Percentiles rank a stretch among this genome's conserved stretches.
Evolutionary conservation across 2,329 filamentous ascomycete genomes (phyloP).

Genomic region (Sporothrix pallida): DNA sequence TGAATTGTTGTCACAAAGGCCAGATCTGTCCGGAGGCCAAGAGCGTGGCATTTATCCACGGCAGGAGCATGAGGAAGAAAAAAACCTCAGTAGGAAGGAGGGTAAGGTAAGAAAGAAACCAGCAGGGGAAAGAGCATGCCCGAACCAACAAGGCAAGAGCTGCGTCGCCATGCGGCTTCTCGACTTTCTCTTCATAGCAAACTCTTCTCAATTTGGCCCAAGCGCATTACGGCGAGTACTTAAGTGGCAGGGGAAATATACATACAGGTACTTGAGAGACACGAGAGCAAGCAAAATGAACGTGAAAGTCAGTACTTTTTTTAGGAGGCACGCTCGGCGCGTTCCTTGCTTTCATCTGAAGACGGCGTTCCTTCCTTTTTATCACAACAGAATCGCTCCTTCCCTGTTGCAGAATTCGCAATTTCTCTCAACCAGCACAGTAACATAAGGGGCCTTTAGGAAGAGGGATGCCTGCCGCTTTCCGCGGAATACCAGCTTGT

Average conservation of each 20-base stretch:
- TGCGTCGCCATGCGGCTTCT: conserved; percentile 1
- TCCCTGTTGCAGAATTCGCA: no score
- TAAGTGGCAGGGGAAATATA: background rate
- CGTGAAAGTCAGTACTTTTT: background rate
- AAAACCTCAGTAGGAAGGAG: background rate
- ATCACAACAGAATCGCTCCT: background rate
- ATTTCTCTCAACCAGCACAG: no score
- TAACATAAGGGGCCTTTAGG: background rate
- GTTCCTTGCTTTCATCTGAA: background rate
- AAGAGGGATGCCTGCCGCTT: background rate
- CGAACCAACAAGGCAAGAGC: conserved; percentile 21
- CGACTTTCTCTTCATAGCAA: background rate
- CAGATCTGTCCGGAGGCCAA: background rate
- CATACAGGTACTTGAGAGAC: background rate
- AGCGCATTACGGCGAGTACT: background rate
- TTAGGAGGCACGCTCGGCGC: background rate
- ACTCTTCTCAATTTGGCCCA: background rate
- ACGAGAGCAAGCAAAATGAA: background rate
- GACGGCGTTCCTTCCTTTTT: background rate
- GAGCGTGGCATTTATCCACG: conserved; percentile 4
- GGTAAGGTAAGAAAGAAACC: conserved; percentile 23
- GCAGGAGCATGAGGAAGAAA: background rate
- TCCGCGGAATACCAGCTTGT: no score
- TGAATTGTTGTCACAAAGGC: background rate
- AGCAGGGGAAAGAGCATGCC: conserved; percentile 8